Evolutionary conservation across 2,329 filamentous ascomycete genomes (phyloP), one percentile per base, ranked within the genome.

Genomic region (Colletotrichum sansevieriae): DNA sequence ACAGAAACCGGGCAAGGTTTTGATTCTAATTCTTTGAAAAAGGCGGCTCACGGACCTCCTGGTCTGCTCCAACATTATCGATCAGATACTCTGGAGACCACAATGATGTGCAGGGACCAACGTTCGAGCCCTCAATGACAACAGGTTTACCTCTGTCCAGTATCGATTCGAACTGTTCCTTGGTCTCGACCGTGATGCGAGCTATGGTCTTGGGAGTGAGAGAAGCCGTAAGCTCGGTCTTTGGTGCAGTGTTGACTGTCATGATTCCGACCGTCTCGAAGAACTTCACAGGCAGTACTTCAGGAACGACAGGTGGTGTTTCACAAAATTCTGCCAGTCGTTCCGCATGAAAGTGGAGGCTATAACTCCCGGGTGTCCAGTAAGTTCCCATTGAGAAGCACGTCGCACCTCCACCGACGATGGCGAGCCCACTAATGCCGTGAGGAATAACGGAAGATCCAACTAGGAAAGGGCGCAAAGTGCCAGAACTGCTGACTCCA

Each of bases 321-420:
- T 29, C 29, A 29, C 29, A 7, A 29, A 7, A 29, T 29, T 2
- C 29, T 29, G 7, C 29, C 29, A 54, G 15, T n/a, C 10, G 44
- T 9, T 20, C 22, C 6, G 47, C 37, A 37, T 66, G 61, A 3
- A 76, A 54, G 6, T 69, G 59, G 22, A 89, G 73, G 2, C 79
- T 76, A 58, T 83, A 91, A 12, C 85, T 82, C 1, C 88, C 88
- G 37, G 84, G 83, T 58, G 94, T 95, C 92, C 93, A 97, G 74
- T 88, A 94, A 7, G 92, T 92, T 1, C 94, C 94, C 85, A 97
- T 97, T 0, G 93, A 94, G 81, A 97, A 97, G 77, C 94, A 97
- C 0, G 94, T 93, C 15, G 92, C 93, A 43, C 94, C 95, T 15
- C 95, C 95, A 1, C 94, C 94, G 55, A 92, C 78, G 8, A 97